Percentiles rank a stretch among this genome's conserved stretches.
phyloP scores from a whole-genome alignment of 176 grass and related monocot species.

The Oryza longistaminata region DNA sequence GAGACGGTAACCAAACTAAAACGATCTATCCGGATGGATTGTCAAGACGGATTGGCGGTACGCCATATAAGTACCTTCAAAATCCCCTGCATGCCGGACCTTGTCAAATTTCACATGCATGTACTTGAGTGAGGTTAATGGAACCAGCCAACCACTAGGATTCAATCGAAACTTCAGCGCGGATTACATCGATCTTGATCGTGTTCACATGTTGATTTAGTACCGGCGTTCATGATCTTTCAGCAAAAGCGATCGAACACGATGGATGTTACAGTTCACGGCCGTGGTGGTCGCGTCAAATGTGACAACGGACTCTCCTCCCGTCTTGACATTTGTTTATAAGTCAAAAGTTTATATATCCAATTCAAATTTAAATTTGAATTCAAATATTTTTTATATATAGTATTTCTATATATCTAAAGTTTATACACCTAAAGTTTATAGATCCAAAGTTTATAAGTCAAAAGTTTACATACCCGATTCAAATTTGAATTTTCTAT shows the following conservation, averaged over 20 bases:
- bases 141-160: background rate
- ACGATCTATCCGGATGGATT: background rate
- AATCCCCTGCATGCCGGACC: background rate
- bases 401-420: no score
- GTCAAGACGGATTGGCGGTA: background rate
- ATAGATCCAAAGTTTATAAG: no score
- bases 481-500: no score
- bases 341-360: no score
- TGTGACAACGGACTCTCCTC: constrained; percentile 29
- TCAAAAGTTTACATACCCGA: no score
- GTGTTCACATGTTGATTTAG: background rate
- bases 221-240: background rate
- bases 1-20: constrained; percentile 30
- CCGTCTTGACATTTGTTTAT: constrained; percentile 29
- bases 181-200: constrained; percentile 17
- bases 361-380: no score
- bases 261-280: constrained; percentile 3
- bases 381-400: no score
- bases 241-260: background rate
- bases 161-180: constrained; percentile 2
- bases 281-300: constrained; percentile 30
- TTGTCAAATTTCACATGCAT: background rate
- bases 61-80: background rate
- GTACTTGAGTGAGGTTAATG: background rate
- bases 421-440: no score